phyloP scores from a whole-genome alignment of 441 rosid genomes.

The Iberis amara region DNA sequence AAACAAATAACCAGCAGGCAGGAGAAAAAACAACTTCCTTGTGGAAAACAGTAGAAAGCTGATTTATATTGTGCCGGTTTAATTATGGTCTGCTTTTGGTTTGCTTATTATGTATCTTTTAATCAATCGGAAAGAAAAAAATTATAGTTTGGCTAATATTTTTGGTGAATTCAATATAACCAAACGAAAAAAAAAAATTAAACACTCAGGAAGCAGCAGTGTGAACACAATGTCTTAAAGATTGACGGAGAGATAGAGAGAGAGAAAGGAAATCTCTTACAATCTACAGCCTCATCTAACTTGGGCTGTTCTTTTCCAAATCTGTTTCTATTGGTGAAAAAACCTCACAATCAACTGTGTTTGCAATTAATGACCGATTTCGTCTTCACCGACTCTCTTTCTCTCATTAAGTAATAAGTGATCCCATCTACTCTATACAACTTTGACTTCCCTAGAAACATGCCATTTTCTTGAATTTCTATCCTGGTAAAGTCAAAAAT shows the following conservation, averaged over 20 bases:
- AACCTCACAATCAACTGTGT: not conserved
- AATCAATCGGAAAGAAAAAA: no score
- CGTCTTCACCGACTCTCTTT: slow-evolving; percentile 30
- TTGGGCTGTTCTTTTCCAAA: no score
- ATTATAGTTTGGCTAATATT: no score
- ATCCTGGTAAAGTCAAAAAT: not conserved
- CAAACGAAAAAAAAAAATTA: no score
- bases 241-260: not conserved
- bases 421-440: slow-evolving; percentile 27
- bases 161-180: no score
- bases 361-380: slow-evolving; percentile 32
- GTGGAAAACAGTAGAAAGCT: no score
- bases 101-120: no score
- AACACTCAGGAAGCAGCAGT: not conserved
- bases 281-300: slow-evolving; percentile 15
- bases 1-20: no score
- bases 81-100: no score
- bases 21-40: no score
- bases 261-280: slow-evolving; percentile 13
- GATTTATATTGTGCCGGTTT: no score
- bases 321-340: no score
- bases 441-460: slow-evolving; percentile 26
- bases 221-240: not conserved
- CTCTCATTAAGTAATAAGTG: slow-evolving; percentile 16
- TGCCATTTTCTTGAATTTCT: slow-evolving; percentile 6